Evolutionary conservation across 208 protist genomes (phyloP).

Genomic region (Hexamita inflata): DNA sequence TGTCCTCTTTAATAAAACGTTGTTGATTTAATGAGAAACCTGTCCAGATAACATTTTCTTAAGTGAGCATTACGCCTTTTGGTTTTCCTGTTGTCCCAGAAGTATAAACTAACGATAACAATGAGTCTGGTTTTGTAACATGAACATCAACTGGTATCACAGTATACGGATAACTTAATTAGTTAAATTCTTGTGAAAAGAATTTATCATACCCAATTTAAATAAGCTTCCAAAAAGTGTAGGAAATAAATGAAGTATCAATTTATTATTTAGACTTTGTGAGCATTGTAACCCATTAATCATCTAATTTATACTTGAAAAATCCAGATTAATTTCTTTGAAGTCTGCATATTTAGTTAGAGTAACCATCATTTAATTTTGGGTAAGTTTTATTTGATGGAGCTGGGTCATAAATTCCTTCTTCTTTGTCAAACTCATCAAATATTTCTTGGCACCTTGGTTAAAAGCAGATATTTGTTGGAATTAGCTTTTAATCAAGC

Average conservation of each 20-base stretch:
- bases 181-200: too few species aligned
- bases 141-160: not conserved
- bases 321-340: too few species aligned
- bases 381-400: too few species aligned
- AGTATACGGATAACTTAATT: not conserved
- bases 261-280: not conserved
- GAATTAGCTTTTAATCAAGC: too few species aligned
- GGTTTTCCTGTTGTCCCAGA: slow-evolving; percentile 30
- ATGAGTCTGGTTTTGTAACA: not conserved
- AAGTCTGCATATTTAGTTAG: too few species aligned
- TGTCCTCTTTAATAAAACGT: too few species aligned
- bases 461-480: not conserved
- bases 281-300: not conserved
- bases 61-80: slow-evolving; percentile 29
- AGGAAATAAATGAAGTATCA: not conserved
- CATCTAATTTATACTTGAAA: too few species aligned
- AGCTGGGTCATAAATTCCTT: not conserved
- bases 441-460: not conserved
- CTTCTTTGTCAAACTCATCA: not conserved
- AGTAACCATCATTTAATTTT: too few species aligned
- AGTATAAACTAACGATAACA: slow-evolving; percentile 33
- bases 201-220: not conserved
- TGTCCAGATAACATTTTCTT: slow-evolving; percentile 5
- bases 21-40: too few species aligned
- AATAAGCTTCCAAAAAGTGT: not conserved